Base-by-base conservation (phyloP, 2,329 filamentous ascomycete species). In the Fonsecaea nubica region DNA sequence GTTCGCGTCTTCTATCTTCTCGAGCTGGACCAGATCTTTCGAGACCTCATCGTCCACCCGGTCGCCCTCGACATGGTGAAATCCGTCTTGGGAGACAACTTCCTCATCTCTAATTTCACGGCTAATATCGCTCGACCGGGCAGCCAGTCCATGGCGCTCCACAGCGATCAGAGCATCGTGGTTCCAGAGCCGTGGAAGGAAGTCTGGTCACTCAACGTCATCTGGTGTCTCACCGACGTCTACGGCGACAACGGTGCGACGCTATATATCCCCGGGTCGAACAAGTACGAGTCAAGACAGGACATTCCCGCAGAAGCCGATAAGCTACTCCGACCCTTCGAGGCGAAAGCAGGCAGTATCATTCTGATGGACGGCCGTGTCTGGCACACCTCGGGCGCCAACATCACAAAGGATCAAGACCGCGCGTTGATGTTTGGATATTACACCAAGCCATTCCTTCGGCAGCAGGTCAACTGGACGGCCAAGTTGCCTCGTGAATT, bases 51-150 rank as follows among this genome's bases (percentile, higher is more conserved):
- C 57, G 30, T 64, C 6, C 72, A 75, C 65, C 75, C 75, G 3
- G 73, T 71, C 0, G 73, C 71, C 18, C 58, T 76, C 10, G 67
- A 72, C 25, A 72, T 76, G 72, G 74, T 76, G 25, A 69, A 74
- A 58, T 70, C 69, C 0, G 69, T 76, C 2, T 71, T 78, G 0
- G 75, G 74, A 2, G 72, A 75, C 4, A 68, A 71, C 9, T 75
- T 76, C 69, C 66, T 77, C 9, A 74, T 78, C 62, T 74, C 70
- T 21, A 78, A 78, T 67, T 78, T 79, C 67, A 77, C 76, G 4
- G 75, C 75, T 54, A 78, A 78, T 63, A 77, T 78, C 53, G 76
- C 76, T 10, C 72, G 75, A 0, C 77, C 77, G 0, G 77, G 77
- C 0, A 71, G 73, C 13, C 53, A 70, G 63, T 72, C 69, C 10